These are phyloP conservation scores for Cyclanthera cordifolia DNA, from an alignment of 306 rosid genomes.

Conservation along the genomic window DNA sequence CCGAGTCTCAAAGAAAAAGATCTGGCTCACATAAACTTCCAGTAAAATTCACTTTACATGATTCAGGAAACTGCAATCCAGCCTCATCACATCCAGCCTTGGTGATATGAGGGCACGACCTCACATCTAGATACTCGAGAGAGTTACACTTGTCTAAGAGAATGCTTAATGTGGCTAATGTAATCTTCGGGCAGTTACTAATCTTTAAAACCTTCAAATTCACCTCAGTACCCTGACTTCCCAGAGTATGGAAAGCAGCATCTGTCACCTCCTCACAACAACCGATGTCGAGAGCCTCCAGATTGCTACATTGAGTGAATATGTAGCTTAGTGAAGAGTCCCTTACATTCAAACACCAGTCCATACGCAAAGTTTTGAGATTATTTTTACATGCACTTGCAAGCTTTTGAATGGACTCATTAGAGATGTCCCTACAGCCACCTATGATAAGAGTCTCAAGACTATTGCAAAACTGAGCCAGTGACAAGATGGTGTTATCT, in stretches of 20 bases:
- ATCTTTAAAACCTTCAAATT: conserved; percentile 64
- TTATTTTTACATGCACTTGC: conserved; percentile 44
- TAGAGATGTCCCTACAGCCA: conserved; percentile 74
- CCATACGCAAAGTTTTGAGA: conserved; percentile 82
- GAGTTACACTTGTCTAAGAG: conserved; percentile 46
- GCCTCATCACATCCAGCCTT: conserved; percentile 62
- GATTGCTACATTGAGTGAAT: conserved; percentile 51
- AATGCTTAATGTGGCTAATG: conserved; percentile 56
- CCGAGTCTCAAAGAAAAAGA: conserved; percentile 25
- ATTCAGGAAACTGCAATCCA: conserved; percentile 56
- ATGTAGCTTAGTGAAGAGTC: conserved; percentile 62
- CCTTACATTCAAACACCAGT: conserved; percentile 71
- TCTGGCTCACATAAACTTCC: conserved; percentile 56
- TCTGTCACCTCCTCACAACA: conserved; percentile 92
- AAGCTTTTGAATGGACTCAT: conserved; percentile 41
- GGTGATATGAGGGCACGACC: conserved; percentile 72
- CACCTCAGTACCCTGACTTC: conserved; percentile 32
- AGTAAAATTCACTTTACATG: conserved; percentile 60
- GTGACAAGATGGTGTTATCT: conserved; percentile 41
- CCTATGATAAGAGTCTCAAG: conserved; percentile 73
- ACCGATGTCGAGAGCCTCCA: conserved; percentile 69
- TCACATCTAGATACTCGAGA: conserved; percentile 73
- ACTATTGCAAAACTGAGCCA: conserved; percentile 53
- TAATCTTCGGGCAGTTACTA: conserved; percentile 71
- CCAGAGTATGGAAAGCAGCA: conserved; percentile 57